Conservation (phyloP, 2,329 filamentous ascomycete genomes). For the Diplodia seriata region DNA sequence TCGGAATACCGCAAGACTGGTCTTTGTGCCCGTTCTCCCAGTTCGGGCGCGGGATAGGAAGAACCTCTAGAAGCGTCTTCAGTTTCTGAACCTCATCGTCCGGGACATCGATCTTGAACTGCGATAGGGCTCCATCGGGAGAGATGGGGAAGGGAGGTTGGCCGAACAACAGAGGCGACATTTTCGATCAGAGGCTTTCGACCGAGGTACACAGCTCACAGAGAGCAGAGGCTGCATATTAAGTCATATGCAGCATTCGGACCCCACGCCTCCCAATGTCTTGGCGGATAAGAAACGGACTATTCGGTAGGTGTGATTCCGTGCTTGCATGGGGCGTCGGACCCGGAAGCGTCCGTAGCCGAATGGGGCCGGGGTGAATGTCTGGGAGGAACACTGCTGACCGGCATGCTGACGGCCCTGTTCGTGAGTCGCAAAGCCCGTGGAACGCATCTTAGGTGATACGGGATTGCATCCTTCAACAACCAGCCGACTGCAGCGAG, state of each 20-base stretch:
- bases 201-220: neutral
- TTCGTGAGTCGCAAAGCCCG: neutral
- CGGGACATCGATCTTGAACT: conserved; percentile 7
- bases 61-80: conserved; percentile 41
- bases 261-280: neutral
- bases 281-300: neutral
- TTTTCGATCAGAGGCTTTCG: neutral
- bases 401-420: neutral
- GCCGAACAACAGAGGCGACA: conserved; percentile 16
- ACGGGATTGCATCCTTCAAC: neutral
- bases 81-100: conserved; percentile 43
- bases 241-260: neutral
- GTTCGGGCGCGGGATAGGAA: conserved; percentile 43
- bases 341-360: neutral
- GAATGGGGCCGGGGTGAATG: neutral
- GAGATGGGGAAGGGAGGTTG: conserved; percentile 5
- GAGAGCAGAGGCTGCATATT: neutral
- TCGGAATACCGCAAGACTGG: conserved; percentile 42
- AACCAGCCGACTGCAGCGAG: neutral
- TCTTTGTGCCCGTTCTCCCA: conserved; percentile 39
- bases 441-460: neutral
- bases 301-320: neutral
- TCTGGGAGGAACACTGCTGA: neutral
- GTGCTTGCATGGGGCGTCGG: neutral
- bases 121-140: neutral